A percentile compares a stretch with the other conserved stretches of the same genome.
Conservation (phyloP, 106 monocot genomes). For the Platanthera guangdongensis region DNA sequence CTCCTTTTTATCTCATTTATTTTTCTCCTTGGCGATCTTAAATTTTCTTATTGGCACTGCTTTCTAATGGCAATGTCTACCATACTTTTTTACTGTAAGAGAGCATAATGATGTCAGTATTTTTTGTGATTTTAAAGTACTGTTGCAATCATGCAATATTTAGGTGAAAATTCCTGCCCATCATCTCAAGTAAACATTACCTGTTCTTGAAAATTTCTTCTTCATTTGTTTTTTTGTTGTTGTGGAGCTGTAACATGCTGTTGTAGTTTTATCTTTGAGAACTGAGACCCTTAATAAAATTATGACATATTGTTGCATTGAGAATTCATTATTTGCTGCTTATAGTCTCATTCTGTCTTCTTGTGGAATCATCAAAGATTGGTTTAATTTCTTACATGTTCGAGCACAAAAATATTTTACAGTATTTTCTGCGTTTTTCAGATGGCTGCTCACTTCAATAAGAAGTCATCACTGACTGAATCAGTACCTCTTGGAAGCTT, state of each 20-base stretch:
- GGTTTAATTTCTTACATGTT: neutral
- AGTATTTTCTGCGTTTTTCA: constrained; percentile 15
- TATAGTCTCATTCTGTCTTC: neutral
- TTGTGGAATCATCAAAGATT: neutral
- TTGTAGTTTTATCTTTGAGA: neutral
- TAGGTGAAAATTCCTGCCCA: neutral
- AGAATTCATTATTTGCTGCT: neutral
- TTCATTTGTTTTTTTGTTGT: neutral
- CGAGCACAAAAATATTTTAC: neutral
- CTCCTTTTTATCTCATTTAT: no score
- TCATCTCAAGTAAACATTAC: neutral
- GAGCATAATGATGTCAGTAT: no score
- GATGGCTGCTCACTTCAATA: constrained; percentile 89
- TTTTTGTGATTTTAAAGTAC: neutral
- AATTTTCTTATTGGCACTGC: no score
- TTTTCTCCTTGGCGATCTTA: no score
- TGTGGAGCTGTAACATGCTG: neutral
- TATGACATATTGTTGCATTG: neutral
- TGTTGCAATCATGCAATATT: neutral
- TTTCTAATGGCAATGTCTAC: no score
- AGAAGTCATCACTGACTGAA: constrained; percentile 49
- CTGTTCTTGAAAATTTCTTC: neutral
- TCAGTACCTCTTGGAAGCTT: constrained; percentile 73
- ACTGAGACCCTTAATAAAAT: neutral
- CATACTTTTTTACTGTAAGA: no score